Base-by-base conservation (phyloP, 371 early-diverging fungal genomes). In the Mortierella sp. region DNA sequence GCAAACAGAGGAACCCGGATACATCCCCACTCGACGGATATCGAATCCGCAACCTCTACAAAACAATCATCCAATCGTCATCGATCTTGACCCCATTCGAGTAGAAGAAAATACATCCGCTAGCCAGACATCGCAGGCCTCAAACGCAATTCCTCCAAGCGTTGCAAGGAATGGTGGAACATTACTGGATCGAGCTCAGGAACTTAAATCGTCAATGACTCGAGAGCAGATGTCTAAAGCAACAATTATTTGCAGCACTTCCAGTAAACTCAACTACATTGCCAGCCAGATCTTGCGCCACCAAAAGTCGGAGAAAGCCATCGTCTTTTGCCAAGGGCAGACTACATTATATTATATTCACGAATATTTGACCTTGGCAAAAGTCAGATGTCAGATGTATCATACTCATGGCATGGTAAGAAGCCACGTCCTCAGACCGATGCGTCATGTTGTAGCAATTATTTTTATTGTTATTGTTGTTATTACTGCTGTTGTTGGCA, bases 241-340 rank as follows among this genome's bases (percentile, higher is more conserved):
- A 8, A 58, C 16, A 10, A 80, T 80, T 22, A 38, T 69, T 0
- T 68, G 69, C 13, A 80, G 81, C 32, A 75, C 75, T 1, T 80
- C 81, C 43, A 88, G 84, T 76, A 92, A 92, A 63, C 80, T 92
- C 50, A 87, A 89, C 28, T 92, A 89, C 58, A 72, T 92, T 1
- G 69, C 88, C 45, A 82, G 87, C 52, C 84, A 87, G 60, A 68
- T 92, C 22, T 58, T 73, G 40, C 73, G 66, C 36, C 78, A 81
- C 59, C 84, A 84, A 19, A 21, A 69, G 1, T 62, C 74, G 8
- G 92, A 92, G 63, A 92, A 92, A 66, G 88, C 89, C 64, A 86
- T 91, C 28, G 83, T 92, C 19, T 92, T 91, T 81, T 87, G 87
- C 11, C 88, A 86, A 57, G 80, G 77, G 43, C 80, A 66, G 40